Percentiles rank a stretch among this genome's conserved stretches.
phyloP scores from a whole-genome alignment of 129 eudicot species.

The Kitagawia praeruptora region DNA sequence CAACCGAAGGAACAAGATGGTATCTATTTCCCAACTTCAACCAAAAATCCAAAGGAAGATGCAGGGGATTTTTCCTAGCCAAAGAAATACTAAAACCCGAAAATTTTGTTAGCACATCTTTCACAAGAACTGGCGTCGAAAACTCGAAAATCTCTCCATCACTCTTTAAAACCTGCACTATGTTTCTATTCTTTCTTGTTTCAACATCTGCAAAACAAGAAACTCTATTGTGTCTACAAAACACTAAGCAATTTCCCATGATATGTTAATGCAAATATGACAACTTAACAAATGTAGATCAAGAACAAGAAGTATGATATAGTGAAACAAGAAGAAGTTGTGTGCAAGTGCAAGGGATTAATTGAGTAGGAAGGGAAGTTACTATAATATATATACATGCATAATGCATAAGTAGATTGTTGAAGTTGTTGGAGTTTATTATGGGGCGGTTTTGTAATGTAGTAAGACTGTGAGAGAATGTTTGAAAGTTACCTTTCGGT shows the following conservation, averaged over 20 bases:
- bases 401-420: neutral
- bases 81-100: constrained; percentile 8
- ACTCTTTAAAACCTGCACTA: constrained; percentile 17
- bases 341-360: constrained; percentile 9
- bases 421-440: neutral
- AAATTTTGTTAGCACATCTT: constrained; percentile 7
- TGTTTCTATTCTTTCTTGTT: constrained; percentile 3
- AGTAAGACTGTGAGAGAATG: neutral
- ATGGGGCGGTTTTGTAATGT: constrained; percentile 8
- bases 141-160: constrained; percentile 29
- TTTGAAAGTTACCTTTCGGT: constrained; percentile 1
- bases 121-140: constrained; percentile 10
- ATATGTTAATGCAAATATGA: neutral
- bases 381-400: neutral
- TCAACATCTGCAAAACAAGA: constrained; percentile 5
- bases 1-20: neutral
- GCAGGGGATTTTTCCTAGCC: constrained; percentile 11
- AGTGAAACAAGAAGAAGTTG: neutral
- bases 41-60: constrained; percentile 14
- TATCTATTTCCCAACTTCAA: constrained; percentile 1
- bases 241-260: constrained; percentile 20
- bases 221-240: neutral
- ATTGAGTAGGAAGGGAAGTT: neutral
- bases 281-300: neutral
- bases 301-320: neutral